These are phyloP conservation scores for Schizosaccharomyces octosporus DNA, from an alignment of 805 yeast genomes.

Conservation along the genomic window DNA sequence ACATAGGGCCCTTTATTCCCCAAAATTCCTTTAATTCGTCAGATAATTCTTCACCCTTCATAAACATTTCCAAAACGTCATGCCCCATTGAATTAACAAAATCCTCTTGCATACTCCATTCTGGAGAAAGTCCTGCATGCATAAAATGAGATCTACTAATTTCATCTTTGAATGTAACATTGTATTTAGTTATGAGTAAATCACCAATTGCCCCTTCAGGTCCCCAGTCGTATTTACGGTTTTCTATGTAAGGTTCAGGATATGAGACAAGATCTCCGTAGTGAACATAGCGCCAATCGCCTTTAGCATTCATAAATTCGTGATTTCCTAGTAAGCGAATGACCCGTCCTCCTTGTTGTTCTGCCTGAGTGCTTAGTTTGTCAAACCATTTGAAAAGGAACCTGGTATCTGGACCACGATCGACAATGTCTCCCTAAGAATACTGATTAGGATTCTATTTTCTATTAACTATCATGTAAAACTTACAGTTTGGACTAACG, in stretches of 20 bases:
- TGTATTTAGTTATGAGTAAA: neutral
- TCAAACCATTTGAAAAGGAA: neutral
- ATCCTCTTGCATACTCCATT: neutral
- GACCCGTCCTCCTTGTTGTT: neutral
- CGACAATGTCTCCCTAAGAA: neutral
- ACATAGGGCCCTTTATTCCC: neutral
- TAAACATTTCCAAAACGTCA: neutral
- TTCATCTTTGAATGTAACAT: neutral
- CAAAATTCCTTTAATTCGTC: neutral
- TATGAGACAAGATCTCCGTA: neutral
- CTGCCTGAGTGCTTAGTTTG: neutral
- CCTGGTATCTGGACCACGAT: conserved; percentile 2
- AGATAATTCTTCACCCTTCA: neutral
- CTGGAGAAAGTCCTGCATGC: conserved; percentile 1
- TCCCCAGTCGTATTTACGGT: neutral
- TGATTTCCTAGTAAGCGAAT: conserved; percentile 1
- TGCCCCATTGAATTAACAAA: neutral
- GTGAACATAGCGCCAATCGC: conserved; percentile 2
- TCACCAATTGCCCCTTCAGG: neutral
- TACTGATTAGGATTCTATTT: neutral
- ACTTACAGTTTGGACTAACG: neutral
- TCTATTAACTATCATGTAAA: no score
- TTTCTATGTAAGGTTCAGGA: neutral
- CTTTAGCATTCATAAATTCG: conserved; percentile 1
- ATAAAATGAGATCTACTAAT: neutral